phyloP scores from a whole-genome alignment of 2,329 filamentous ascomycete genomes.

The Diaporthe eres region DNA sequence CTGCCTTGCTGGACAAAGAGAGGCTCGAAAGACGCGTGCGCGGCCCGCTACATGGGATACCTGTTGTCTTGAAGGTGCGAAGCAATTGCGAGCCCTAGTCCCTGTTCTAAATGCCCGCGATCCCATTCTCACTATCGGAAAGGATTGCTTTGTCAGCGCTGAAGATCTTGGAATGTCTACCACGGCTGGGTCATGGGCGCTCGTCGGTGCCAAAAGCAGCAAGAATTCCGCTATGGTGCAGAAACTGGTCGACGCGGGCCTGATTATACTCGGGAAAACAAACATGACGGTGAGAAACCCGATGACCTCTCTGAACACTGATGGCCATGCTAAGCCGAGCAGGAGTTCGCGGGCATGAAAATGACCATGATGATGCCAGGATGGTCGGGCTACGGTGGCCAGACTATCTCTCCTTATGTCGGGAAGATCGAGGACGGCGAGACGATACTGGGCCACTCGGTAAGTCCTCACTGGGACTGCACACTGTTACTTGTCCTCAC shows the following conservation, averaged over 20 bases:
- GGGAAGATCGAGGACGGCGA: slow-evolving; percentile 44
- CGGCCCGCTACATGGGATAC: not conserved
- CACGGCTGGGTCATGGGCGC: slow-evolving; percentile 1
- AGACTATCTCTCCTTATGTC: slow-evolving; percentile 32
- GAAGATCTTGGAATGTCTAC: not conserved
- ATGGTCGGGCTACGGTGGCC: not conserved
- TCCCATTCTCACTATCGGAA: not conserved
- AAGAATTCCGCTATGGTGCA: slow-evolving; percentile 1
- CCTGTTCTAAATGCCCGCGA: not conserved
- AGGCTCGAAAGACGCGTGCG: not conserved
- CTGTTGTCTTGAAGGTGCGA: not conserved
- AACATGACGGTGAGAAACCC: not conserved
- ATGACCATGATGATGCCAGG: slow-evolving; percentile 8
- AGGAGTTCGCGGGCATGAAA: slow-evolving; percentile 2
- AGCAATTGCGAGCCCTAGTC: not conserved
- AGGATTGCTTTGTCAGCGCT: not conserved
- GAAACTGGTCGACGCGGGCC: not conserved
- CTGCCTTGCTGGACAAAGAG: not conserved
- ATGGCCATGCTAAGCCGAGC: not conserved
- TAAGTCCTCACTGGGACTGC: not conserved
- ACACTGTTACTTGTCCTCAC: not conserved
- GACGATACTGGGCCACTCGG: slow-evolving; percentile 5
- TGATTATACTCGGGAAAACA: not conserved
- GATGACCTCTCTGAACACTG: not conserved
- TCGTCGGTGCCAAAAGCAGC: not conserved